Conservation (phyloP, 257 asterid species). For the Vinca minor region DNA sequence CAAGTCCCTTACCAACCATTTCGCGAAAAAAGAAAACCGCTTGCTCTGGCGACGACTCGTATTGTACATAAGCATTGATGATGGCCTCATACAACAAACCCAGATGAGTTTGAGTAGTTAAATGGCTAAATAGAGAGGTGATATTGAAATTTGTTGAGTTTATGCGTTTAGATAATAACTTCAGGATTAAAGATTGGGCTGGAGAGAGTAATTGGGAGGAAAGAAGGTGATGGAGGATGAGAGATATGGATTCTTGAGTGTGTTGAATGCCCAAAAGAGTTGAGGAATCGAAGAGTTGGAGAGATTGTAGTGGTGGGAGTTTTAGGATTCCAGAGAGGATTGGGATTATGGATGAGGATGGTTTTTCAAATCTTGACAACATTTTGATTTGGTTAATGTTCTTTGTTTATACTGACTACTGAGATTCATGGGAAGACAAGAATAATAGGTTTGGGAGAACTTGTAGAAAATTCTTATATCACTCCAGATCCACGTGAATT, state of each 20-base stretch:
- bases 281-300: constrained; percentile 46
- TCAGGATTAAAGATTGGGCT: constrained; percentile 45
- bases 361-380: constrained; percentile 24
- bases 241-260: constrained; percentile 43
- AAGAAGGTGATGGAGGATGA: constrained; percentile 43
- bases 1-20: constrained; percentile 40
- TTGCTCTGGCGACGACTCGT: constrained; percentile 30
- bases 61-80: constrained; percentile 40
- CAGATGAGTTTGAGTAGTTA: constrained; percentile 22
- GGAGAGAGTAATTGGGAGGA: constrained; percentile 30
- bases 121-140: constrained; percentile 37
- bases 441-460: too few relatives aligned
- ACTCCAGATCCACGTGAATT: too few relatives aligned
- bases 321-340: constrained; percentile 50
- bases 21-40: constrained; percentile 33
- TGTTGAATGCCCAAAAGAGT: constrained; percentile 29
- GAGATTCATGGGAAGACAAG: too few relatives aligned
- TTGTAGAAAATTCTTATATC: too few relatives aligned
- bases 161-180: constrained; percentile 42
- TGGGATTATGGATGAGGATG: constrained; percentile 13
- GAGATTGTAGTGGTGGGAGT: constrained; percentile 51
- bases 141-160: constrained; percentile 39
- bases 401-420: too few relatives aligned
- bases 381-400: constrained; percentile 15
- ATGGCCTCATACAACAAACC: constrained; percentile 40